Evolutionary conservation across 441 rosid species (phyloP).

Genomic region (Populus hybrid): DNA sequence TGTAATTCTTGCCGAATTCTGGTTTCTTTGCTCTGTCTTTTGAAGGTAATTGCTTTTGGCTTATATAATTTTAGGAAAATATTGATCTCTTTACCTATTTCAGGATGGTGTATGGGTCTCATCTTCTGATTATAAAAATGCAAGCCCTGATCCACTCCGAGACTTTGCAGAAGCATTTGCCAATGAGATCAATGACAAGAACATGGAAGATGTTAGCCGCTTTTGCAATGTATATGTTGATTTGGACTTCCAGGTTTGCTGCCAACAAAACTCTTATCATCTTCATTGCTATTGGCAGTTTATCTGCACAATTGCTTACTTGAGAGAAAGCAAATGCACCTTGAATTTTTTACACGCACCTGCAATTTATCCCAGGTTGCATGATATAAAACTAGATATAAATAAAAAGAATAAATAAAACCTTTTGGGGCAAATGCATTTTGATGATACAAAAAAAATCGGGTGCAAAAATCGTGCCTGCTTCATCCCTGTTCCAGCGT

Average conservation of each 20-base stretch:
- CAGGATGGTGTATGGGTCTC: conserved; percentile 85
- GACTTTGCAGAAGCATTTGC: conserved; percentile 66
- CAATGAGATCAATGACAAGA: conserved; percentile 65
- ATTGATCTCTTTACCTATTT: conserved; percentile 18
- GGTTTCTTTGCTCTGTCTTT: conserved; percentile 6
- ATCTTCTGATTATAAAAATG: conserved; percentile 62
- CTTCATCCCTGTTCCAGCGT: background rate
- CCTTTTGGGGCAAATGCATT: background rate
- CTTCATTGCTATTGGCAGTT: conserved; percentile 3
- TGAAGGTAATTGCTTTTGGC: background rate
- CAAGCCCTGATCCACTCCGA: conserved; percentile 83
- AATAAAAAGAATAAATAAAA: background rate
- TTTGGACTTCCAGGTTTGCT: conserved; percentile 73
- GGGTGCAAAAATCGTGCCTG: background rate
- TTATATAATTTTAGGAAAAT: conserved; percentile 11
- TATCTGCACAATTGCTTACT: background rate
- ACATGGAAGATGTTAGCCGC: conserved; percentile 71
- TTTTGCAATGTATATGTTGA: conserved; percentile 83
- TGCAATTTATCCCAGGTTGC: background rate
- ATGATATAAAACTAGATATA: no score
- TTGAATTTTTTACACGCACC: background rate
- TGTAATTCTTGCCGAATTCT: conserved; percentile 5
- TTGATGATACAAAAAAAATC: background rate
- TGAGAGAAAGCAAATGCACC: background rate
- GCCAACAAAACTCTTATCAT: background rate